These are phyloP conservation scores for Fistulifera pelliculosa DNA, from an alignment of 108 stramenopile genomes.

Conservation along the genomic window DNA sequence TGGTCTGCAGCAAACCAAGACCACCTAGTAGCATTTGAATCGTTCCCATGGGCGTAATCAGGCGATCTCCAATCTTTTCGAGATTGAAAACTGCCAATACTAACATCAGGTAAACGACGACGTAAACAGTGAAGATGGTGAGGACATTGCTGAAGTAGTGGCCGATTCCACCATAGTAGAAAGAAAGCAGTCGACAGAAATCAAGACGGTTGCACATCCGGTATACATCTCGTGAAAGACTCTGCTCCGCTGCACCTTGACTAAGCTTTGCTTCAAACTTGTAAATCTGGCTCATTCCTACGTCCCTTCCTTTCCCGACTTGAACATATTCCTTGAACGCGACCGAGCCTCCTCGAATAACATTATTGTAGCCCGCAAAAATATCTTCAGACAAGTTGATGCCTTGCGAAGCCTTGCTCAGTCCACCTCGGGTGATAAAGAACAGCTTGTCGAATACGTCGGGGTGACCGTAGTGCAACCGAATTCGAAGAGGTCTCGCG, in stretches of 20 bases:
- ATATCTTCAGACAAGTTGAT: constrained; percentile 99
- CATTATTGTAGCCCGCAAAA: constrained; percentile 96
- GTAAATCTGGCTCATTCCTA: constrained; percentile 99
- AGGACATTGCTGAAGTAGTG: constrained; percentile 94
- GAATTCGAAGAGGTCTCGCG: constrained; percentile 85
- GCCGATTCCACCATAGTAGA: constrained; percentile 98
- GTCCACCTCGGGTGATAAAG: constrained; percentile 94
- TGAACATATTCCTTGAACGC: constrained; percentile 95
- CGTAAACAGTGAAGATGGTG: constrained; percentile 88
- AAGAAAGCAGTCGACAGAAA: constrained; percentile 93
- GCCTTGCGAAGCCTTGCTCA: constrained; percentile 95
- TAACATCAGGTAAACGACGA: constrained; percentile 90
- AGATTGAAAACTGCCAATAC: constrained; percentile 83
- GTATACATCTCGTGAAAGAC: constrained; percentile 92
- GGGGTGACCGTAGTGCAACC: constrained; percentile 97
- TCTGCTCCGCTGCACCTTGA: constrained; percentile 98
- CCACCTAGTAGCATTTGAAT: constrained; percentile 92
- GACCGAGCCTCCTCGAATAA: constrained; percentile 87
- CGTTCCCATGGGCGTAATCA: constrained; percentile 89
- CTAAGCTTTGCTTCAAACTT: constrained; percentile 98
- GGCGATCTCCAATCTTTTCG: constrained; percentile 90
- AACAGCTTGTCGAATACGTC: constrained; percentile 98
- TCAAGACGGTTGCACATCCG: constrained; percentile 91
- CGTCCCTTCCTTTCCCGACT: constrained; percentile 98
- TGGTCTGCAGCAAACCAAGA: constrained; percentile 91